Evolutionary conservation across 1,284 basidiomycete species (phyloP), one percentile per base, ranked within the genome.

Genomic region (Cutaneotrichosporon arboriforme): DNA sequence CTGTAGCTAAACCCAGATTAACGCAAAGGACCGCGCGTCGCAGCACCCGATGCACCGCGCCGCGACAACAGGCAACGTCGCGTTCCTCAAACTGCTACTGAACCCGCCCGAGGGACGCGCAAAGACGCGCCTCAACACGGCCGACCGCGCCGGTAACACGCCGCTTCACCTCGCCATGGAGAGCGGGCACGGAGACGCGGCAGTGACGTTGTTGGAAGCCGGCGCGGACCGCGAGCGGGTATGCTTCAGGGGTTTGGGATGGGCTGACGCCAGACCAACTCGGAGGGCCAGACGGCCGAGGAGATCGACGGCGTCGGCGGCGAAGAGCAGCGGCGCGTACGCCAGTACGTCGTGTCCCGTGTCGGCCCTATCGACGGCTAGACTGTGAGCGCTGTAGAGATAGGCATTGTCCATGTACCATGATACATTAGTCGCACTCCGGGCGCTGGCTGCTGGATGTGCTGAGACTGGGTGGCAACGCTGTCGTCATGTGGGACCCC

Each of bases 121-220:
- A 41, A 92, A 92, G 72, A 83, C 88, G 34, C 82, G 91, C 41
- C 75, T 96, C 48, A 96, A 96, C 71, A 87, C 87, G 12, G 82
- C 81, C 46, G 90, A 94, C 78, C 81, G 90, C 57, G 80, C 89
- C 39, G 88, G 89, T 43, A 93, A 96, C 69, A 94, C 92, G 1
- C 90, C 92, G 1, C 78, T 97, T n/a, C 92, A 97, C 78, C 83
- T 97, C 39, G 91, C 92, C 7, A 85, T 97, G 83, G 92, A 97
- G 69, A 91, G 87, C 52, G 92, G 85, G 8, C 88, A 96, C 67
- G 92, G 88, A 22, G 86, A 90, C 70, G 87, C 84, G 7, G 92
- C 91, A 7, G 88, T 91, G 1, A 76, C 86, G 44, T 79, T 97
- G 46, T 92, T 97, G 55, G 88, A 93, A 70, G 91, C 90, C 40